Conservation (phyloP, 768 basidiomycete genomes). For the Boletus rufocinnamomeus region DNA sequence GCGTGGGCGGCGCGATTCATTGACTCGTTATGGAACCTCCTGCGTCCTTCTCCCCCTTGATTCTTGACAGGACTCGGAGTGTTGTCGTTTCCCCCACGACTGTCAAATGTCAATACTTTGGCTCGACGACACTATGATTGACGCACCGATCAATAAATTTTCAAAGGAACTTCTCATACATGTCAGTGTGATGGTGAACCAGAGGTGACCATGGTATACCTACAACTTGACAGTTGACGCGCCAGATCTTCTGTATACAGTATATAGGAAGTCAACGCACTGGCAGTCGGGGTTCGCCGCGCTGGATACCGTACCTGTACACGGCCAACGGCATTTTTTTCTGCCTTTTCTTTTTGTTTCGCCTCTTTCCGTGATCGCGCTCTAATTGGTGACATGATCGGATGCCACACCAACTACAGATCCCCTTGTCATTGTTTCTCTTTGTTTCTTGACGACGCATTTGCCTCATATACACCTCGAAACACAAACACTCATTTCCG, state of each 20-base stretch:
- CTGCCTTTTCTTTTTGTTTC: background rate
- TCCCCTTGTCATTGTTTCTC: background rate
- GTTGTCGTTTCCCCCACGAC: background rate
- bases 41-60: background rate
- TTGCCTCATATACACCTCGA: background rate
- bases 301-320: background rate
- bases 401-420: slow-evolving; percentile 7
- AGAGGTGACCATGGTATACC: background rate
- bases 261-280: background rate
- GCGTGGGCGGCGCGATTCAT: background rate
- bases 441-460: slow-evolving; percentile 4
- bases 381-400: slow-evolving; percentile 2
- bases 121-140: background rate
- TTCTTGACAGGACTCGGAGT: background rate
- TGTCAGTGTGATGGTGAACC: background rate
- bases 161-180: background rate
- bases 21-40: slow-evolving; percentile 1
- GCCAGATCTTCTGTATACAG: background rate
- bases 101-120: background rate
- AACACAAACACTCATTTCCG: background rate
- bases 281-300: background rate
- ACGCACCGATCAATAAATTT: background rate
- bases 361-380: slow-evolving; percentile 8
- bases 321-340: background rate
- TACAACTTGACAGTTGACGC: background rate